phyloP scores from a whole-genome alignment of 805 yeast species.

The Millerozyma acaciae region DNA sequence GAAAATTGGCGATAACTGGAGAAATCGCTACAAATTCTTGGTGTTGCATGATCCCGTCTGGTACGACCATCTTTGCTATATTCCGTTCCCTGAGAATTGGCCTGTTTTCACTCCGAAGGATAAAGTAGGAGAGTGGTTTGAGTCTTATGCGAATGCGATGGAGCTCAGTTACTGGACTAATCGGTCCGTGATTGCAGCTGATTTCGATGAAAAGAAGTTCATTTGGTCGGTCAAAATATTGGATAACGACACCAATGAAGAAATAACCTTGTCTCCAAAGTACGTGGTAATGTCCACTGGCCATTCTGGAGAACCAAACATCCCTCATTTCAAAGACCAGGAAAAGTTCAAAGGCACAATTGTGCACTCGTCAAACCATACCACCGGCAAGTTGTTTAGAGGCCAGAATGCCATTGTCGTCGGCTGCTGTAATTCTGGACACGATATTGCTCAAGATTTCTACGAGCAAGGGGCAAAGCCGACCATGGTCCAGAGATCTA shows the following conservation, averaged over 20 bases:
- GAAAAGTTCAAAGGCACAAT: constrained; percentile 34
- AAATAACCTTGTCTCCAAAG: constrained; percentile 23
- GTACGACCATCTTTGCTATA: constrained; percentile 39
- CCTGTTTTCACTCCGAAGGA: constrained; percentile 44
- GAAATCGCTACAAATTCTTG: constrained; percentile 41
- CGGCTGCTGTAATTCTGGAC: constrained; percentile 46
- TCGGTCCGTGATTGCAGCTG: constrained; percentile 24
- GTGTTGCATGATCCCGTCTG: constrained; percentile 46
- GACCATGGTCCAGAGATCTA: constrained; percentile 44
- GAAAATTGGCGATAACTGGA: constrained; percentile 45
- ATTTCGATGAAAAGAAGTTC: constrained; percentile 20
- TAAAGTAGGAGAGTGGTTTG: constrained; percentile 42
- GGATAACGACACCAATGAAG: constrained; percentile 22
- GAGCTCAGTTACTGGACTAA: constrained; percentile 32
- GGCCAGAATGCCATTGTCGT: constrained; percentile 43
- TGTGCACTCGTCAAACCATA: constrained; percentile 40
- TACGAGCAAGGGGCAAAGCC: constrained; percentile 42
- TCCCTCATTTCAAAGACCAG: constrained; percentile 38
- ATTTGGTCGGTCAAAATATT: constrained; percentile 32
- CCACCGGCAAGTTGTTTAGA: constrained; percentile 37
- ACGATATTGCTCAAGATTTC: constrained; percentile 44
- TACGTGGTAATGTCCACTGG: constrained; percentile 45
- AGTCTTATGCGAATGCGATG: constrained; percentile 36
- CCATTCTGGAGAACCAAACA: constrained; percentile 43
- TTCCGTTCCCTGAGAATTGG: constrained; percentile 38